These are phyloP conservation scores for Amylocystis lapponica DNA, from an alignment of 768 basidiomycete species.

Conservation along the genomic window DNA sequence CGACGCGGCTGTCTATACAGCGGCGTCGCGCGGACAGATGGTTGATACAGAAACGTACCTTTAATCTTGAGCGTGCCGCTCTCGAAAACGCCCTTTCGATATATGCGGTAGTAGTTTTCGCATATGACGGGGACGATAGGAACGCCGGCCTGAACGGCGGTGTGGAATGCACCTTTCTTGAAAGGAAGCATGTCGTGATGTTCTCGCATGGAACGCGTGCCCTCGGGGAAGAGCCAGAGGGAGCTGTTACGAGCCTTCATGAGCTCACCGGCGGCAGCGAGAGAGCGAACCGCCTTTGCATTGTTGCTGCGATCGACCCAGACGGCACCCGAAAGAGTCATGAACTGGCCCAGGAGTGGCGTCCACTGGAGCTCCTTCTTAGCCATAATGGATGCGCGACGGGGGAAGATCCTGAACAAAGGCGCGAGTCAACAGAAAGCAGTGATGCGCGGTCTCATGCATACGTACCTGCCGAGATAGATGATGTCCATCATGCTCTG, in stretches of 20 bases:
- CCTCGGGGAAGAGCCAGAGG: constrained; percentile 95
- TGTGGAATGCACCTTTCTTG: constrained; percentile 98
- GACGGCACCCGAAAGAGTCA: constrained; percentile 84
- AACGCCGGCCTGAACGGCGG: constrained; percentile 85
- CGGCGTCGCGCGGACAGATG: neutral
- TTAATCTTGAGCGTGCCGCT: constrained; percentile 73
- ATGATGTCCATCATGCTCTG: constrained; percentile 91
- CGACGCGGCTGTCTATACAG: neutral
- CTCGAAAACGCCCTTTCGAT: constrained; percentile 72
- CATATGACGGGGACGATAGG: constrained; percentile 89
- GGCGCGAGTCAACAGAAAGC: constrained; percentile 1
- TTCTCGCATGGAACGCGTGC: constrained; percentile 74
- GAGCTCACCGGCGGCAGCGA: constrained; percentile 68
- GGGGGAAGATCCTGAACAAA: constrained; percentile 66
- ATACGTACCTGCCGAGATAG: constrained; percentile 66
- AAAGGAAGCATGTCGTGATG: constrained; percentile 71
- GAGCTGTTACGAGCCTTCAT: constrained; percentile 71
- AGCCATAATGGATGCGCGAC: constrained; percentile 80
- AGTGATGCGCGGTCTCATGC: too few species aligned
- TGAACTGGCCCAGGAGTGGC: constrained; percentile 83
- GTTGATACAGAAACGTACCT: constrained; percentile 43
- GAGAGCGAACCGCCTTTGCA: constrained; percentile 63
- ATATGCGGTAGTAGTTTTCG: constrained; percentile 91
- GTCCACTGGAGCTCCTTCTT: constrained; percentile 85
- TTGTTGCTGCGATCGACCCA: constrained; percentile 88